A percentile compares a stretch with the other conserved stretches of the same genome.
phyloP scores from a whole-genome alignment of 176 grass and related monocot genomes.

The Ensete glaucum region DNA sequence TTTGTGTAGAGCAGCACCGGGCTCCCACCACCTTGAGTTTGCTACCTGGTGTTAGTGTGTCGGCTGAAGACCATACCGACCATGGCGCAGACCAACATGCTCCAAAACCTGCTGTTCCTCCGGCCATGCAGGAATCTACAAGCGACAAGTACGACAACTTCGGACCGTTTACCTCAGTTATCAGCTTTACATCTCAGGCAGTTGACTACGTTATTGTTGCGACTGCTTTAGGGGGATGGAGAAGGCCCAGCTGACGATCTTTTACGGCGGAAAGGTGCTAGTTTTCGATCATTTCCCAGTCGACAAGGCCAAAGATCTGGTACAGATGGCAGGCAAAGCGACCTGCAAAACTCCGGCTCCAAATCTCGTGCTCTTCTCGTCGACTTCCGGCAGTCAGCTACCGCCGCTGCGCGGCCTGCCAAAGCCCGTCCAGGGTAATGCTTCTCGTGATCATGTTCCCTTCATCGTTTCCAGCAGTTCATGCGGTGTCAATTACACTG shows the following conservation, averaged over 20 bases:
- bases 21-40: not conserved
- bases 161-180: not conserved
- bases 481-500: not conserved
- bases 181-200: not conserved
- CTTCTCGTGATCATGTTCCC: conserved; percentile 23
- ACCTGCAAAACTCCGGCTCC: not conserved
- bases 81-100: conserved; percentile 5
- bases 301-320: conserved; percentile 31
- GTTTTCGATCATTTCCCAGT: conserved; percentile 43
- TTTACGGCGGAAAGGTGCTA: conserved; percentile 44
- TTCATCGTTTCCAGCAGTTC: not conserved
- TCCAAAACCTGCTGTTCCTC: not conserved
- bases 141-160: not conserved
- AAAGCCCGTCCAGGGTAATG: conserved; percentile 7
- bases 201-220: not conserved
- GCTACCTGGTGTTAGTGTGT: not conserved
- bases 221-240: conserved; percentile 20
- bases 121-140: not conserved
- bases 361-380: not conserved
- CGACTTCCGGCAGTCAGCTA: not conserved
- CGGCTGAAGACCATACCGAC: not conserved
- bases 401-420: not conserved
- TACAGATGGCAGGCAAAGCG: conserved; percentile 18
- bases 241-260: conserved; percentile 40
- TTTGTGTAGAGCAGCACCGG: not conserved